Percentiles rank a stretch among this genome's conserved stretches.
phyloP scores from a whole-genome alignment of 164 flowering plant species.

The Tetrastigma voinierianum region DNA sequence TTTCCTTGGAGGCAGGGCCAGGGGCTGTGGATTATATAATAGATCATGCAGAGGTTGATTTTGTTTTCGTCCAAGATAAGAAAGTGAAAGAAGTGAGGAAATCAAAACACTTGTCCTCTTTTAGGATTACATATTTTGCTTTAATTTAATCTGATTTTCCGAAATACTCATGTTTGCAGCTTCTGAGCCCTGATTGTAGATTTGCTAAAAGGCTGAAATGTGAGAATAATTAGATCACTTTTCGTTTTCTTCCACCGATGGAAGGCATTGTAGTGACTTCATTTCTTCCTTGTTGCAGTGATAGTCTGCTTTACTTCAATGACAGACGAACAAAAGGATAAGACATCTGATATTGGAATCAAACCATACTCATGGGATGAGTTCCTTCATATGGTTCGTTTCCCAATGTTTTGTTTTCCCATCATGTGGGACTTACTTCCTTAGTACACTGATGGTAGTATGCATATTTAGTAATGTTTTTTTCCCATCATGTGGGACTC shows the following conservation, averaged over 20 bases:
- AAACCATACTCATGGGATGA: constrained; percentile 77
- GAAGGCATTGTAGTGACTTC: constrained; percentile 18
- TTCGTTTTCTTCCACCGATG: constrained; percentile 1
- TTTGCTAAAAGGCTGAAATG: constrained; percentile 62
- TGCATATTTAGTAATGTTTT: background rate
- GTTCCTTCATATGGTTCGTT: constrained; percentile 65
- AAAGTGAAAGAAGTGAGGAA: constrained; percentile 72
- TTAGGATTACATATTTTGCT: background rate
- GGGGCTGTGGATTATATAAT: constrained; percentile 82
- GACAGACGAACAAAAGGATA: constrained; percentile 50
- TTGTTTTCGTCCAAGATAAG: constrained; percentile 79
- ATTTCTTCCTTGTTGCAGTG: constrained; percentile 44
- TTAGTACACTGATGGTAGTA: no score
- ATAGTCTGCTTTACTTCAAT: constrained; percentile 68
- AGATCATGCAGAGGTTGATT: constrained; percentile 83
- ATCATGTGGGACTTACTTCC: no score
- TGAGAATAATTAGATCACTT: constrained; percentile 26
- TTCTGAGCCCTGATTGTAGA: constrained; percentile 56
- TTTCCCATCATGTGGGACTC: background rate
- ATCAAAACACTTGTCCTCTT: background rate
- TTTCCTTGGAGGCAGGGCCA: constrained; percentile 48
- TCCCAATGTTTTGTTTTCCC: background rate
- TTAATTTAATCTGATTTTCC: constrained; percentile 1
- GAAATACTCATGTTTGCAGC: constrained; percentile 43
- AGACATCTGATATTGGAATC: constrained; percentile 37